These are phyloP conservation scores for Phytophthora fragariae DNA, from an alignment of 352 stramenopile genomes.

Conservation along the genomic window DNA sequence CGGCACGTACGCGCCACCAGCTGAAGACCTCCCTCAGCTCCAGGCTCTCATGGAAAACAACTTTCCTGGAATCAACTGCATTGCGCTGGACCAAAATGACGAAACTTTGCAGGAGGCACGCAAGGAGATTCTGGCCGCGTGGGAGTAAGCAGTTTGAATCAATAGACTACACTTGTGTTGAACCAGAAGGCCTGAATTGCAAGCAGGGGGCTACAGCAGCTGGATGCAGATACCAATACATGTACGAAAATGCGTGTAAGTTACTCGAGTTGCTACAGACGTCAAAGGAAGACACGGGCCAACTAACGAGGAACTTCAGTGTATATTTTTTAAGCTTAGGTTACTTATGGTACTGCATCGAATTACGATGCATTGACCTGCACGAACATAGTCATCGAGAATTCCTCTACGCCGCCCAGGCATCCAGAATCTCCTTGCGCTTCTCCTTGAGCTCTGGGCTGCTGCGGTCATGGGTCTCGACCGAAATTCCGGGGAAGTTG, in stretches of 20 bases:
- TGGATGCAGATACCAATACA: too few species aligned
- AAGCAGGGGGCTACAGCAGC: too few species aligned
- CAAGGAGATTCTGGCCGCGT: conserved; percentile 37
- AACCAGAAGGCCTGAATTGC: neutral
- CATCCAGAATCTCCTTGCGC: conserved; percentile 43
- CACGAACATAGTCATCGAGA: neutral
- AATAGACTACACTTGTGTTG: neutral
- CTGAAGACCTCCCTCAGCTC: conserved; percentile 31
- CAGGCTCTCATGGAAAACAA: conserved; percentile 43
- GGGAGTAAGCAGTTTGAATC: conserved; percentile 18
- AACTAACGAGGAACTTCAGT: too few species aligned
- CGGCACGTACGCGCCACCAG: conserved; percentile 40
- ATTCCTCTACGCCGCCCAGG: conserved; percentile 27
- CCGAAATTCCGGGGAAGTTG: conserved; percentile 45
- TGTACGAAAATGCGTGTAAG: too few species aligned
- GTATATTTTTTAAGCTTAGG: too few species aligned
- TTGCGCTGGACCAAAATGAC: conserved; percentile 30
- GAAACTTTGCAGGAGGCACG: conserved; percentile 20
- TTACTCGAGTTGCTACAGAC: too few species aligned
- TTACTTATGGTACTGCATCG: neutral
- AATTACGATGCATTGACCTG: neutral
- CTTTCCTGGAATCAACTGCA: conserved; percentile 38
- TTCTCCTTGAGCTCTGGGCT: conserved; percentile 33
- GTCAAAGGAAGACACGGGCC: too few species aligned
- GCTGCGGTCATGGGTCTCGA: conserved; percentile 37